Evolutionary conservation across 2,329 filamentous ascomycete species (phyloP).

Genomic region (Verticillium albo-atrum): DNA sequence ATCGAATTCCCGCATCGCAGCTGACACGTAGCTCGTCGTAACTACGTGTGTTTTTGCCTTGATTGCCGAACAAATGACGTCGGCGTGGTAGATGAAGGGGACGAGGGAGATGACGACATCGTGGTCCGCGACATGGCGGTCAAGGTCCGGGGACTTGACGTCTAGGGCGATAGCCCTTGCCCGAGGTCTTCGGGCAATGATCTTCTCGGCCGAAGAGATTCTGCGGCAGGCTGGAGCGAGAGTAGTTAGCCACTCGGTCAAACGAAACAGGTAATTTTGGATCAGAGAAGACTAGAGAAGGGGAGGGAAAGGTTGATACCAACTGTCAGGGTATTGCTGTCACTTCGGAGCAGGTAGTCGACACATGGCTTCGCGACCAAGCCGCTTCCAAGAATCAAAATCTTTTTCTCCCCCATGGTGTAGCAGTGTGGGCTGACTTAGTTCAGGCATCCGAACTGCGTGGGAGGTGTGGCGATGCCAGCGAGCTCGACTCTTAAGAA

Average conservation of each 20-base stretch:
- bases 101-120: conserved; percentile 19
- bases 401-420: no score
- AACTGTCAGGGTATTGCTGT: conserved; percentile 10
- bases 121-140: conserved; percentile 8
- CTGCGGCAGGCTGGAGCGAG: conserved; percentile 14
- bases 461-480: no score
- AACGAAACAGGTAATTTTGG: no score
- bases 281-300: no score
- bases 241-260: no score
- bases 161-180: no score
- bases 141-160: conserved; percentile 9
- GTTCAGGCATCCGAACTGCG: no score
- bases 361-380: conserved; percentile 14
- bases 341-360: conserved; percentile 11
- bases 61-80: conserved; percentile 66
- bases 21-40: conserved; percentile 70
- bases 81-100: conserved; percentile 16
- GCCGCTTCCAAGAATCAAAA: conserved; percentile 14
- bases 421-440: no score
- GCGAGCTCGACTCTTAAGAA: no score
- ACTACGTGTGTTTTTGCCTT: conserved; percentile 67
- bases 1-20: conserved; percentile 64
- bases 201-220: background rate
- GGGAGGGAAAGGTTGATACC: no score
- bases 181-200: no score